Base-by-base conservation (phyloP, 495 filamentous ascomycete species). In the Ramalina intermedia region DNA sequence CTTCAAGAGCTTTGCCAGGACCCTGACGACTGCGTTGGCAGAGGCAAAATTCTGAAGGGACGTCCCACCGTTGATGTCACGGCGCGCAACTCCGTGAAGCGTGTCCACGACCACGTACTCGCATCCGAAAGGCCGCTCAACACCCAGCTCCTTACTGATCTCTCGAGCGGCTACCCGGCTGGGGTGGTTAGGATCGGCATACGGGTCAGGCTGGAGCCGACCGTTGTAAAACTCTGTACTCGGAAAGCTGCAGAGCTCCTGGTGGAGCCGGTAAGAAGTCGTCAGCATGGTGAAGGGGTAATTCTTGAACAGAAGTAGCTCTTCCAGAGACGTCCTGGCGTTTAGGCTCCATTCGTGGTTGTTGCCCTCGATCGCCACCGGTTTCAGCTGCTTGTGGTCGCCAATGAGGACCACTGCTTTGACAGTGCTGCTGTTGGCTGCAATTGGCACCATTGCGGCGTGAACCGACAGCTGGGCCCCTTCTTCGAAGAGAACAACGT, bases 101-200 rank as follows among this genome's bases (percentile, higher is more conserved):
- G 35, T 24, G 29, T 47, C 14, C n/a, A 47, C 23, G 14, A 47
- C 33, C 44, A 27, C 33, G 44, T 47, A 47, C 18, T 47, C 44
- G 5, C 23, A 6, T 20, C 44, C 44, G 14, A 20, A 12, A n/a
- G 24, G 24, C 23, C 44, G 27, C 6, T 36, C 3, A 11, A 47
- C 37, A 6, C 17, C 17, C 7, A 9, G 3, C 26, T 37, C 5
- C 6, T 18, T 37, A 3, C 16, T 35, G 14, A 47, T 37, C 6
- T 16, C 4, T 12, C 29, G 44, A 6, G 44, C 44, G 14, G 23
- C 29, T 8, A n/a, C 11, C 7, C 45, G 45, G 23, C 24, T 12
- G 2, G 12, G 3, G 14, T 47, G 33, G 24, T 47, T 20, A 0
- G 7, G 16, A 5, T 35, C 6, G 33, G 37, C 44, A 12, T 24